These are phyloP conservation scores for Geotrichum australiense DNA, from an alignment of 1,139 yeast species.

Conservation along the genomic window DNA sequence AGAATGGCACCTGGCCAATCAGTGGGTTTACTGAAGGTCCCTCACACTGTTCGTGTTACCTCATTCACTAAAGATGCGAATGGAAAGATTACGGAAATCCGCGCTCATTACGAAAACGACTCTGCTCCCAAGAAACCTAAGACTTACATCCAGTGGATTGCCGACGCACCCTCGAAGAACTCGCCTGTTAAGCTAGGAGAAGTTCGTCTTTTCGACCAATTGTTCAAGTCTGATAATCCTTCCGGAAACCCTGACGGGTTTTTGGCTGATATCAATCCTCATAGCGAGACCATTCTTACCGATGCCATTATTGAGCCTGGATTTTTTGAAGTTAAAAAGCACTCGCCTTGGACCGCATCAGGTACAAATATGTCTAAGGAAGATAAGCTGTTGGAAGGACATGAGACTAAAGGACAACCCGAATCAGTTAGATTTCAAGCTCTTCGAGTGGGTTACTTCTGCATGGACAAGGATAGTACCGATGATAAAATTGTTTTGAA, in stretches of 20 bases:
- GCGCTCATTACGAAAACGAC: slow-evolving; percentile 74
- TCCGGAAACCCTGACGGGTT: slow-evolving; percentile 80
- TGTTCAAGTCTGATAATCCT: slow-evolving; percentile 91
- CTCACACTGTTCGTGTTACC: slow-evolving; percentile 70
- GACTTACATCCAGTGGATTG: slow-evolving; percentile 96
- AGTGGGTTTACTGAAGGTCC: slow-evolving; percentile 93
- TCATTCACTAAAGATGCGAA: slow-evolving; percentile 53
- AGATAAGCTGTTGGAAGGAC: slow-evolving; percentile 40
- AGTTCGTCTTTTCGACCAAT: slow-evolving; percentile 79
- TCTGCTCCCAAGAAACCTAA: slow-evolving; percentile 67
- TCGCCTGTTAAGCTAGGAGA: slow-evolving; percentile 64
- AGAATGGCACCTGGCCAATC: slow-evolving; percentile 91
- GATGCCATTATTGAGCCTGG: slow-evolving; percentile 75
- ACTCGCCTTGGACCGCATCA: slow-evolving; percentile 61
- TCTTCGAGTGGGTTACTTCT: slow-evolving; percentile 92
- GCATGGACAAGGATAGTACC: slow-evolving; percentile 74
- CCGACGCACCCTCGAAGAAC: slow-evolving; percentile 51
- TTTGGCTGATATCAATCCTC: slow-evolving; percentile 51
- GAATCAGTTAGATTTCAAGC: slow-evolving; percentile 98
- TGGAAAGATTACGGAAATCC: slow-evolving; percentile 64
- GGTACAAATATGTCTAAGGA: slow-evolving; percentile 24
- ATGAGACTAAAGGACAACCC: slow-evolving; percentile 52
- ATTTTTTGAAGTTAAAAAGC: slow-evolving; percentile 56
- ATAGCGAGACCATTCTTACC: slow-evolving; percentile 62
- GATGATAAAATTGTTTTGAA: slow-evolving; percentile 61